Evolutionary conservation across 1,284 basidiomycete genomes (phyloP).

Genomic region (Leccinum solheimii): DNA sequence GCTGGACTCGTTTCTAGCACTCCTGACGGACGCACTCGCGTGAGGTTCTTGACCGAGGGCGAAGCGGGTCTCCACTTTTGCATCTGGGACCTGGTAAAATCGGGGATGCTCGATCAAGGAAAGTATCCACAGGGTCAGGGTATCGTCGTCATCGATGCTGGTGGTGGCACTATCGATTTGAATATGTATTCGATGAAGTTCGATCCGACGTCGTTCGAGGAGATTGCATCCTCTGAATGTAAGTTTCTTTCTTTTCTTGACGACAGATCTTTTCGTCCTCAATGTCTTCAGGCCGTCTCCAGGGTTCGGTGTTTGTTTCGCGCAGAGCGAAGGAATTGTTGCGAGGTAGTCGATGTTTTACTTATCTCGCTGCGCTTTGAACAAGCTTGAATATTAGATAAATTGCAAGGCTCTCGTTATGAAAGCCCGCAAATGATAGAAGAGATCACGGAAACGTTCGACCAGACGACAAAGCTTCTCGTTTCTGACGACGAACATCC

Average conservation of each 20-base stretch:
- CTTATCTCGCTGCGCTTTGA: neutral
- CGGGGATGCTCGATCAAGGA: slow-evolving; percentile 16
- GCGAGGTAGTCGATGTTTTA: slow-evolving; percentile 26
- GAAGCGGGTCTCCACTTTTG: slow-evolving; percentile 51
- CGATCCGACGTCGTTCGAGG: slow-evolving; percentile 4
- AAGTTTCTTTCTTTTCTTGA: neutral
- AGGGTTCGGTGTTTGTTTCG: slow-evolving; percentile 43
- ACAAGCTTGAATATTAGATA: slow-evolving; percentile 1
- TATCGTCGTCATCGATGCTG: slow-evolving; percentile 38
- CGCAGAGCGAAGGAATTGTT: slow-evolving; percentile 39
- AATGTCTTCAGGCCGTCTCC: slow-evolving; percentile 29
- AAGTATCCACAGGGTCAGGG: slow-evolving; percentile 33
- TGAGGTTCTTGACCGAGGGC: slow-evolving; percentile 49
- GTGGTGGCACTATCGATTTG: neutral
- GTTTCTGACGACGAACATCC: slow-evolving; percentile 34
- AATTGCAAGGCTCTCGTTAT: slow-evolving; percentile 19
- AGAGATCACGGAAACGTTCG: slow-evolving; percentile 37
- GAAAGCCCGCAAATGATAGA: slow-evolving; percentile 27
- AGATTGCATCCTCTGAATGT: neutral
- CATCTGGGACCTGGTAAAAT: slow-evolving; percentile 37
- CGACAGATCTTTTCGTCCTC: slow-evolving; percentile 37
- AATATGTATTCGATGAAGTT: slow-evolving; percentile 22
- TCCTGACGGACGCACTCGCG: slow-evolving; percentile 26
- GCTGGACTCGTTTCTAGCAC: slow-evolving; percentile 32
- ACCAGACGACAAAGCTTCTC: slow-evolving; percentile 39